phyloP scores from a whole-genome alignment of 73 alveolate genomes.

The Stentor roeselii region DNA sequence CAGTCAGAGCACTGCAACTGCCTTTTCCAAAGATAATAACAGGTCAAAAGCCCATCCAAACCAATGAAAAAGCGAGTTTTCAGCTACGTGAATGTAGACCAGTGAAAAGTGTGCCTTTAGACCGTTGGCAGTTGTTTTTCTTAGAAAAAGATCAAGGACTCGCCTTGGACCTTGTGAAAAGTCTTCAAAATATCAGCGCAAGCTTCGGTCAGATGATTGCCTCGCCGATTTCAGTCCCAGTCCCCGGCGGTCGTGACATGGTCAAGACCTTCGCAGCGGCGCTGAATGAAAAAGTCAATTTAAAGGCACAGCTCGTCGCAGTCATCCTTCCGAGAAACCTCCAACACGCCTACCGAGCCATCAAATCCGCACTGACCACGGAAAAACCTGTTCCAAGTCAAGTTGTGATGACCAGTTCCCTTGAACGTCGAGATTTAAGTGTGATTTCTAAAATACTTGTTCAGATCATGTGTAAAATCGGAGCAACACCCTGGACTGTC shows the following conservation, averaged over 20 bases:
- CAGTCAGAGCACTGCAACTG: conserved; percentile 21
- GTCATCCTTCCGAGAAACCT: neutral
- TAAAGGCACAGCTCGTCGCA: neutral
- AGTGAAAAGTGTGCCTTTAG: neutral
- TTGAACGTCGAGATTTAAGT: conserved; percentile 28
- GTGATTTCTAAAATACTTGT: conserved; percentile 37
- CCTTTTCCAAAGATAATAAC: conserved; percentile 15
- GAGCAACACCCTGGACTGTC: conserved; percentile 50
- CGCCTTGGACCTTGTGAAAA: neutral
- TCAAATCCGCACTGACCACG: conserved; percentile 35
- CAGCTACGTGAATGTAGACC: neutral
- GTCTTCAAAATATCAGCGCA: neutral
- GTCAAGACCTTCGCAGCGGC: neutral
- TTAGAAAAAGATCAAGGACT: neutral
- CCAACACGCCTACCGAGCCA: conserved; percentile 32
- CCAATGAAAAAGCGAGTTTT: neutral
- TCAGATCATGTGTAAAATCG: conserved; percentile 48
- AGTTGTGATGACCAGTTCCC: conserved; percentile 34
- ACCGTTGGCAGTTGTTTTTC: conserved; percentile 10
- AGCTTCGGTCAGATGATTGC: neutral
- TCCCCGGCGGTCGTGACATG: neutral
- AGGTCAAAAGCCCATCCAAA: neutral
- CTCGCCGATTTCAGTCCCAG: neutral
- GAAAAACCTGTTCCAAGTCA: conserved; percentile 42
- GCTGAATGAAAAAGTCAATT: neutral